Evolutionary conservation across 2,329 filamentous ascomycete genomes (phyloP).

Genomic region (Fusarium ambrosium): DNA sequence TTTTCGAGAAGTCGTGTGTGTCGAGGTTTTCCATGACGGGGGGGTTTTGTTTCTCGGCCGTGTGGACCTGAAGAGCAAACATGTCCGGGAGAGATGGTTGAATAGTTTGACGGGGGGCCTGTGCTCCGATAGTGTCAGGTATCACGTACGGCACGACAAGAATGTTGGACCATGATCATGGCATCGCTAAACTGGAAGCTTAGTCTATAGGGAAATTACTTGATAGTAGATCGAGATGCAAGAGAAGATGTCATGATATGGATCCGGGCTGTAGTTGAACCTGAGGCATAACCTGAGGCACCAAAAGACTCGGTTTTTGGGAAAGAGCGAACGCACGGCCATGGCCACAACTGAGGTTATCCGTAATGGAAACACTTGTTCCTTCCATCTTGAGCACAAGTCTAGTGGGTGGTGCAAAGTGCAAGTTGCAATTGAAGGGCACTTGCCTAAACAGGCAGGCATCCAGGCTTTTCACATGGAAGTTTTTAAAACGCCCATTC

Average conservation of each 20-base stretch:
- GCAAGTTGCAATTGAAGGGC: not conserved
- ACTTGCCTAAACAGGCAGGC: conserved; percentile 18
- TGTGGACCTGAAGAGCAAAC: not conserved
- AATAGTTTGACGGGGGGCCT: not conserved
- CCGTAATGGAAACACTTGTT: conserved; percentile 6
- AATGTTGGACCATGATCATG: conserved; percentile 3
- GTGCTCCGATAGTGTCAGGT: not conserved
- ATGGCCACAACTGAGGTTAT: conserved; percentile 11
- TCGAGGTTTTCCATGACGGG: not conserved
- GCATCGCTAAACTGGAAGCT: not conserved
- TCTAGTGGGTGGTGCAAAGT: not conserved
- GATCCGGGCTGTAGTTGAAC: not conserved
- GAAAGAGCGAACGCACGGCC: not conserved
- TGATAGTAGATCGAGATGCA: conserved; percentile 1
- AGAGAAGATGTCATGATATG: not conserved
- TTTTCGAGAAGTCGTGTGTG: not conserved
- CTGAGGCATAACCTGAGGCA: conserved; percentile 10
- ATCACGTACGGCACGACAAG: not conserved
- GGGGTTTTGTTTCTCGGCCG: conserved; percentile 4
- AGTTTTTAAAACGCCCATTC: not conserved
- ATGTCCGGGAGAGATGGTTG: not conserved
- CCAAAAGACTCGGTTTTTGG: not conserved
- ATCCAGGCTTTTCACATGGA: not conserved
- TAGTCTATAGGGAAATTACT: not conserved
- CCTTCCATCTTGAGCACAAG: conserved; percentile 16